Percentiles rank a stretch among this genome's conserved stretches.
These are phyloP conservation scores for Epichloe sibirici DNA, from an alignment of 2,329 filamentous ascomycete species.

Conservation along the genomic window DNA sequence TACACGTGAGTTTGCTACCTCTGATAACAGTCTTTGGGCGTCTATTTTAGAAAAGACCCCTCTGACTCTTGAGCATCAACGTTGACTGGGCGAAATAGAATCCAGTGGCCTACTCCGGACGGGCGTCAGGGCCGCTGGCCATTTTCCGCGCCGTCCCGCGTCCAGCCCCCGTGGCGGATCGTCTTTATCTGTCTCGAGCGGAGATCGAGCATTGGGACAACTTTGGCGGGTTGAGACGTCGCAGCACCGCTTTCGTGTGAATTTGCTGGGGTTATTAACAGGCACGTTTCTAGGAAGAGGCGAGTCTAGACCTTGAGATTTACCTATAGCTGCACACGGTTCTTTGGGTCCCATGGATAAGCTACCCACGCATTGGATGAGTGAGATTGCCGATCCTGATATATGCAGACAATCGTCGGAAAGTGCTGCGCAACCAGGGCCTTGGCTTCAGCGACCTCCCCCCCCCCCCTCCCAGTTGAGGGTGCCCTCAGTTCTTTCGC, in stretches of 20 bases:
- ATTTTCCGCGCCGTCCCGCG: slow-evolving; percentile 4
- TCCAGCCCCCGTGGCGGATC: not conserved
- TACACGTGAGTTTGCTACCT: not conserved
- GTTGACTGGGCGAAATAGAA: not conserved
- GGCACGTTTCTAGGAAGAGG: no score
- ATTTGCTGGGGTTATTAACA: no score
- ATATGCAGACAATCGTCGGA: not conserved
- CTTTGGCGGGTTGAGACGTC: not conserved
- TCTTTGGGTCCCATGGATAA: not conserved
- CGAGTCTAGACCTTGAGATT: not conserved
- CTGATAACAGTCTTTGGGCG: no score
- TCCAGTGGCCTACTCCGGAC: no score
- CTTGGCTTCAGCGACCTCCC: no score
- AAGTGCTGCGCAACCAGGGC: not conserved
- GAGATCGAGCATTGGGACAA: not conserved
- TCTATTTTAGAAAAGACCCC: no score
- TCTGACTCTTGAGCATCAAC: not conserved
- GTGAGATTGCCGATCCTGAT: slow-evolving; percentile 1
- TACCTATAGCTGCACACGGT: not conserved
- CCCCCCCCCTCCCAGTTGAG: no score
- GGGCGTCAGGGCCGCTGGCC: not conserved
- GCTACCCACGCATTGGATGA: not conserved
- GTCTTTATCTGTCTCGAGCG: not conserved
- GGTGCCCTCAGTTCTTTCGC: no score
- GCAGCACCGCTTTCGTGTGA: no score